phyloP scores from a whole-genome alignment of 2,329 filamentous ascomycete genomes.

The Trichoderma sp. region DNA sequence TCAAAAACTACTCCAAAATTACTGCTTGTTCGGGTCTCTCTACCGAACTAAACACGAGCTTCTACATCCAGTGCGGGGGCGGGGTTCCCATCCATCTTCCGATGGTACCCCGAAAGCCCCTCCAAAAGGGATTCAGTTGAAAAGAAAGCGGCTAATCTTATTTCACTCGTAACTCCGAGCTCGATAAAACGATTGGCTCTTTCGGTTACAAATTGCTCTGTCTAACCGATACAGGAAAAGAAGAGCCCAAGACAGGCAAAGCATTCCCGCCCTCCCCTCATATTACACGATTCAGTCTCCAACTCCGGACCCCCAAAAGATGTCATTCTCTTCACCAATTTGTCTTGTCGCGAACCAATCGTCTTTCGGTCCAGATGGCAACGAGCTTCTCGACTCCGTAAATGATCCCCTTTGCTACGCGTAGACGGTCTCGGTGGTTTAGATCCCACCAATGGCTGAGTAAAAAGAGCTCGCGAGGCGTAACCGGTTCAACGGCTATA shows the following conservation, averaged over 20 bases:
- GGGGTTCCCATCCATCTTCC: not conserved
- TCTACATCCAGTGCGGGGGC: not conserved
- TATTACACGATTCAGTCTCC: not conserved
- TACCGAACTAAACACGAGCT: not conserved
- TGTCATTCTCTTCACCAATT: not conserved
- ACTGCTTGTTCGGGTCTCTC: not conserved
- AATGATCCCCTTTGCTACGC: not conserved
- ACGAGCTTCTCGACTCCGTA: not conserved
- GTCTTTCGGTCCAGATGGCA: not conserved
- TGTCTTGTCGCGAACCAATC: not conserved
- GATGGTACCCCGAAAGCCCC: conserved; percentile 4
- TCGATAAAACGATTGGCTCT: not conserved
- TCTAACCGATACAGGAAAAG: not conserved
- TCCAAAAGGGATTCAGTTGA: not conserved
- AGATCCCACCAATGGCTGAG: conserved; percentile 1
- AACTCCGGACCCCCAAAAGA: not conserved
- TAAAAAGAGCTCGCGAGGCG: not conserved
- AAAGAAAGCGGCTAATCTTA: not conserved
- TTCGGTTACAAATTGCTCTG: not conserved
- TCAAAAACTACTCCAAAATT: not conserved
- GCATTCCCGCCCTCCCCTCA: not conserved
- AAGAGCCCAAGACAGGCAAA: not conserved
- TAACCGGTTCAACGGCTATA: not conserved
- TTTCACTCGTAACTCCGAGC: not conserved
- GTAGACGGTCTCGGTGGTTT: not conserved